Evolutionary conservation across 192 early-diverging fungal genomes (phyloP).

Genomic region (Chytriomyces sp.): DNA sequence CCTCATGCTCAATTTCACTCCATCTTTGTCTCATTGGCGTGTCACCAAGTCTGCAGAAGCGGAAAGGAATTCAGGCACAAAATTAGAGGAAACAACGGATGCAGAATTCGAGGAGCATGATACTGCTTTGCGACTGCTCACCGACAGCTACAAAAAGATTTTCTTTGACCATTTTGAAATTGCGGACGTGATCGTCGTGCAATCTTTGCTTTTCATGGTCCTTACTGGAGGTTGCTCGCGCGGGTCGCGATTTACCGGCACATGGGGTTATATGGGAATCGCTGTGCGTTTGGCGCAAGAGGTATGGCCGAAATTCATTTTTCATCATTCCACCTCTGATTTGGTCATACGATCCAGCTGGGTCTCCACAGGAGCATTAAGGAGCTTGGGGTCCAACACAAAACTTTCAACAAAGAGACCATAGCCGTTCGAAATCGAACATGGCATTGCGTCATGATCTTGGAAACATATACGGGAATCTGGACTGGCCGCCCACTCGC

Average conservation of each 20-base stretch:
- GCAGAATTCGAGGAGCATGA: background rate
- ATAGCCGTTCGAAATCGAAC: slow-evolving; percentile 15
- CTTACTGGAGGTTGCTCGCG: slow-evolving; percentile 6
- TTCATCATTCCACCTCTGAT: background rate
- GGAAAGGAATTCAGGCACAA: too few species aligned
- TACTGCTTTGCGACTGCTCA: background rate
- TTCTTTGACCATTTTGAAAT: slow-evolving; percentile 25
- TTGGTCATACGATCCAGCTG: background rate
- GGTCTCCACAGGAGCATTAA: slow-evolving; percentile 18
- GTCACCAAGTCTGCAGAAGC: background rate
- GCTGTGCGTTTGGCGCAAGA: slow-evolving; percentile 19
- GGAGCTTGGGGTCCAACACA: slow-evolving; percentile 10
- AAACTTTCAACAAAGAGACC: background rate
- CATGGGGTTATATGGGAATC: slow-evolving; percentile 26
- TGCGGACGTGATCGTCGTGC: slow-evolving; percentile 16
- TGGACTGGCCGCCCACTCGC: slow-evolving; percentile 25
- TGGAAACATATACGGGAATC: slow-evolving; percentile 28
- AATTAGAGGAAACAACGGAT: background rate
- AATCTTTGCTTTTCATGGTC: slow-evolving; percentile 17
- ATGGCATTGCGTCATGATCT: slow-evolving; percentile 30
- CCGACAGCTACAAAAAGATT: slow-evolving; percentile 10
- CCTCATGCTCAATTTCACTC: slow-evolving; percentile 32
- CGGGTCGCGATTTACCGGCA: slow-evolving; percentile 11
- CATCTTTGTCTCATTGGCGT: slow-evolving; percentile 12
- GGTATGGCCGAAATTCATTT: background rate